These are phyloP conservation scores for Lentinula lateritia DNA, from an alignment of 768 basidiomycete species.

Conservation along the genomic window DNA sequence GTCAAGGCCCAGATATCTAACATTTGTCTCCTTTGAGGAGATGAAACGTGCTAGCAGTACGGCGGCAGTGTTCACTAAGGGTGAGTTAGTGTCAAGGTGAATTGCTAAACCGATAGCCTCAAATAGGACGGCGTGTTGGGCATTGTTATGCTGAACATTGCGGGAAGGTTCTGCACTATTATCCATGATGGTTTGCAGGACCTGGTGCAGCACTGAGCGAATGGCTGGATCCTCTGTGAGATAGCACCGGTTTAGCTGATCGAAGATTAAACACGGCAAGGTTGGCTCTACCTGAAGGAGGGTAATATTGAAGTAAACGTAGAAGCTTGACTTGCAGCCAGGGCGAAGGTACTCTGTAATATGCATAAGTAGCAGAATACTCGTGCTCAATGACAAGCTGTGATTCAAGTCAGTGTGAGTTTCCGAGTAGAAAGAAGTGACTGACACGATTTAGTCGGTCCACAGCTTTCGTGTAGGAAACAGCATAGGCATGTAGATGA, in stretches of 20 bases:
- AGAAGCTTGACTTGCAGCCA: slow-evolving; percentile 98
- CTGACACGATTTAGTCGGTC: slow-evolving; percentile 79
- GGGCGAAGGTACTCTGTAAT: slow-evolving; percentile 96
- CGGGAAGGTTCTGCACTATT: slow-evolving; percentile 86
- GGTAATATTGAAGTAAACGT: slow-evolving; percentile 90
- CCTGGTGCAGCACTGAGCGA: slow-evolving; percentile 68
- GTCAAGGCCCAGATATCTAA: slow-evolving; percentile 94
- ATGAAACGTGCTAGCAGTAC: slow-evolving; percentile 93
- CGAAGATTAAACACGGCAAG: not conserved
- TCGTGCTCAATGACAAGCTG: slow-evolving; percentile 91
- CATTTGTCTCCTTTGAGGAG: slow-evolving; percentile 97
- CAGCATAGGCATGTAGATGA: slow-evolving; percentile 81
- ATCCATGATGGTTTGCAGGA: slow-evolving; percentile 87
- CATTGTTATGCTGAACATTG: slow-evolving; percentile 98
- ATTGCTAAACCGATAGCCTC: slow-evolving; percentile 97
- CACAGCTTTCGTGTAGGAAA: slow-evolving; percentile 94
- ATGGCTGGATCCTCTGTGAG: slow-evolving; percentile 76
- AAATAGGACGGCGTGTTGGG: slow-evolving; percentile 96
- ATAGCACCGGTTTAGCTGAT: not conserved
- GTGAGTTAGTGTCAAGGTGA: slow-evolving; percentile 88
- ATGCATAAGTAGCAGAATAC: slow-evolving; percentile 84
- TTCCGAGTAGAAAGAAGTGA: slow-evolving; percentile 6
- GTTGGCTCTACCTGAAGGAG: slow-evolving; percentile 72
- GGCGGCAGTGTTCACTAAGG: slow-evolving; percentile 83
- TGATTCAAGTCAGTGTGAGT: not conserved